Percentiles rank a stretch among this genome's conserved stretches.
phyloP scores from a whole-genome alignment of 352 stramenopile genomes.

The Phytophthora quininea region DNA sequence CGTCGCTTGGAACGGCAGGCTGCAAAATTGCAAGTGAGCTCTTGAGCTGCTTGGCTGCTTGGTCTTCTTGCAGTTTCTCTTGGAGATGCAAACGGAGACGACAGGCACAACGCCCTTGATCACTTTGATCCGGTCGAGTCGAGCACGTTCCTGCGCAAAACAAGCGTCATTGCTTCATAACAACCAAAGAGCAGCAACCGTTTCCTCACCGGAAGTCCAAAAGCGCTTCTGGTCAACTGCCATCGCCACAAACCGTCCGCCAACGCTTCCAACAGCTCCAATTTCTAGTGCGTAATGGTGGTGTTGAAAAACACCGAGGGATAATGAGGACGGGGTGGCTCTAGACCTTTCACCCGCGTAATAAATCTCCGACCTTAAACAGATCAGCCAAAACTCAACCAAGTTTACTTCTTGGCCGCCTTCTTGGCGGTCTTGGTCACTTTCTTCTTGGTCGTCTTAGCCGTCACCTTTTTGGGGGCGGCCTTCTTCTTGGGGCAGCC shows the following conservation, averaged over 20 bases:
- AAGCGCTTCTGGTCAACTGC: too few relatives aligned
- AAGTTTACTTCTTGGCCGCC: conserved; percentile 63
- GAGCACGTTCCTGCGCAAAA: too few relatives aligned
- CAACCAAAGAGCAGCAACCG: not conserved
- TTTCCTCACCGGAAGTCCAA: not conserved
- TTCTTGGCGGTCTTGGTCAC: conserved; percentile 51
- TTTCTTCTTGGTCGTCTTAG: conserved; percentile 60
- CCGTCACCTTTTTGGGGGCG: conserved; percentile 51
- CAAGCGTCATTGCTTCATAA: not conserved
- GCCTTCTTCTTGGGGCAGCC: conserved; percentile 54
- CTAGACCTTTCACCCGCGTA: conserved; percentile 3
- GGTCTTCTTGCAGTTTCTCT: not conserved
- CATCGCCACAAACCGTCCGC: not conserved
- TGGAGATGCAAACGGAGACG: not conserved
- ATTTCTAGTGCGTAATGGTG: conserved; percentile 64
- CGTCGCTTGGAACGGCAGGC: too few relatives aligned
- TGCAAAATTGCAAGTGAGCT: too few relatives aligned
- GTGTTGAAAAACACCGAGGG: conserved; percentile 91
- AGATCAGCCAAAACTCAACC: conserved; percentile 6
- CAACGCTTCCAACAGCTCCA: conserved; percentile 8
- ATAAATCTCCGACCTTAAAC: conserved; percentile 50
- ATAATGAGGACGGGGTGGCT: conserved; percentile 20
- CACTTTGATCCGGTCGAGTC: too few relatives aligned
- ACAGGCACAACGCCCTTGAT: not conserved
- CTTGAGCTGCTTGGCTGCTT: not conserved